phyloP scores from a whole-genome alignment of 2,329 filamentous ascomycete species.

The Exophiala lecanii-corni region DNA sequence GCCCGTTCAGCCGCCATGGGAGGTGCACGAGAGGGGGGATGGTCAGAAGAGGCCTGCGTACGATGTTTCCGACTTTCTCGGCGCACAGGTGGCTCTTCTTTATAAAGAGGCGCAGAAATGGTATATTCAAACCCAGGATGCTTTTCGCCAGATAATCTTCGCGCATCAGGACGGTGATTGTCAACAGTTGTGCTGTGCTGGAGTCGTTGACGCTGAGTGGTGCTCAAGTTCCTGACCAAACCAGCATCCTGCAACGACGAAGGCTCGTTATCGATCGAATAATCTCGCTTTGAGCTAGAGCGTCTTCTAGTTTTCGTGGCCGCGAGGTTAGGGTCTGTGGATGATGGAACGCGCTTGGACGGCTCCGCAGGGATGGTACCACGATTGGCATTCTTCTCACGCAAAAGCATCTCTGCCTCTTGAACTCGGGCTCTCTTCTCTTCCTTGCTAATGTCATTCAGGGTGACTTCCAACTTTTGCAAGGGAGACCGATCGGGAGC shows the following conservation, averaged over 20 bases:
- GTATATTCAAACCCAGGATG: constrained; percentile 28
- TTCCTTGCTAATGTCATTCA: constrained; percentile 91
- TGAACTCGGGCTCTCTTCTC: constrained; percentile 82
- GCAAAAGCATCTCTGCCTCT: constrained; percentile 70
- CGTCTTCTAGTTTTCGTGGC: constrained; percentile 3
- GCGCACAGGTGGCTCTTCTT: constrained; percentile 3
- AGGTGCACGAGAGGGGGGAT: not conserved
- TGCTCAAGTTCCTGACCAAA: constrained; percentile 31
- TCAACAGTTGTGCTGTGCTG: constrained; percentile 31
- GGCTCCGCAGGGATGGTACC: not conserved
- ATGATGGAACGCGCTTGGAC: constrained; percentile 6
- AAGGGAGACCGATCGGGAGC: constrained; percentile 83
- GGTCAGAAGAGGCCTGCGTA: constrained; percentile 2
- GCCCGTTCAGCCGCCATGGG: no score
- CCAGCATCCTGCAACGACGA: constrained; percentile 29
- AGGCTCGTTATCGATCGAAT: constrained; percentile 5
- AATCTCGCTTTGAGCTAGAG: constrained; percentile 8
- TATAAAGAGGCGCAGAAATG: constrained; percentile 8
- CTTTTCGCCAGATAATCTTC: constrained; percentile 20
- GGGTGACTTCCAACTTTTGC: constrained; percentile 84
- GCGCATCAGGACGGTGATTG: constrained; percentile 26
- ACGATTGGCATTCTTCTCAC: constrained; percentile 46
- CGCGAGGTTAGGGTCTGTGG: not conserved
- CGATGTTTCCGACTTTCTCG: constrained; percentile 13
- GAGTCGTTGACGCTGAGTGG: constrained; percentile 33